Conservation (phyloP, 2,329 filamentous ascomycete genomes). For the Pseudogymnoascus sp. region DNA sequence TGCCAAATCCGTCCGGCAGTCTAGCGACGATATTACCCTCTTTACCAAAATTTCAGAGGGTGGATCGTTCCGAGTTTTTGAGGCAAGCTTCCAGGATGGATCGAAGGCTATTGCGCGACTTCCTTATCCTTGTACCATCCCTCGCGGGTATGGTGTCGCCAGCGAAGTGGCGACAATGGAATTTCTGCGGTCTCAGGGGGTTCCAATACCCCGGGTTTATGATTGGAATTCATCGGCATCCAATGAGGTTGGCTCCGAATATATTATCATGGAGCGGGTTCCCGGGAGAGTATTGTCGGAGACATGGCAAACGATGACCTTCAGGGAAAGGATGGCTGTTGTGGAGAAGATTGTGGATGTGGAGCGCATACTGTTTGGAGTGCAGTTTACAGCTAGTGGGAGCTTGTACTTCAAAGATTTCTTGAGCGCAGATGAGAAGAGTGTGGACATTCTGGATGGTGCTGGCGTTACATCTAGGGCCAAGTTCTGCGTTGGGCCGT, state of each 20-base stretch:
- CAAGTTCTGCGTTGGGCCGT: constrained; percentile 18
- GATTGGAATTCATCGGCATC: constrained; percentile 27
- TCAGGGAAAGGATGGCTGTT: constrained; percentile 16
- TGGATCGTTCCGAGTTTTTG: constrained; percentile 23
- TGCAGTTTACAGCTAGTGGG: constrained; percentile 17
- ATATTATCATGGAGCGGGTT: constrained; percentile 34
- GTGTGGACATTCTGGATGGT: constrained; percentile 15
- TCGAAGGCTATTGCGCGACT: constrained; percentile 15
- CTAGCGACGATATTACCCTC: constrained; percentile 17
- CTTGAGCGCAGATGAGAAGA: constrained; percentile 14
- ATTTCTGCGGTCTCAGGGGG: constrained; percentile 18
- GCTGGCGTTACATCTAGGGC: background rate
- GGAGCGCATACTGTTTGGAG: constrained; percentile 15
- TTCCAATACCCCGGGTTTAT: constrained; percentile 21
- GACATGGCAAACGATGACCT: constrained; percentile 15
- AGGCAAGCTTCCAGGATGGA: constrained; percentile 17
- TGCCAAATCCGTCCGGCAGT: constrained; percentile 19
- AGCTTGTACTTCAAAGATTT: constrained; percentile 18
- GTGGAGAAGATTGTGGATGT: constrained; percentile 17
- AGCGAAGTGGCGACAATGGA: constrained; percentile 19
- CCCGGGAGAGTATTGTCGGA: constrained; percentile 25
- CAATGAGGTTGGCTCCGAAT: constrained; percentile 27
- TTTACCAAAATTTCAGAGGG: constrained; percentile 24
- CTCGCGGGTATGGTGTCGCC: constrained; percentile 14
- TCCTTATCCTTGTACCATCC: constrained; percentile 17